Conservation (phyloP, 495 filamentous ascomycete genomes). For the Pseudevernia furfuracea region DNA sequence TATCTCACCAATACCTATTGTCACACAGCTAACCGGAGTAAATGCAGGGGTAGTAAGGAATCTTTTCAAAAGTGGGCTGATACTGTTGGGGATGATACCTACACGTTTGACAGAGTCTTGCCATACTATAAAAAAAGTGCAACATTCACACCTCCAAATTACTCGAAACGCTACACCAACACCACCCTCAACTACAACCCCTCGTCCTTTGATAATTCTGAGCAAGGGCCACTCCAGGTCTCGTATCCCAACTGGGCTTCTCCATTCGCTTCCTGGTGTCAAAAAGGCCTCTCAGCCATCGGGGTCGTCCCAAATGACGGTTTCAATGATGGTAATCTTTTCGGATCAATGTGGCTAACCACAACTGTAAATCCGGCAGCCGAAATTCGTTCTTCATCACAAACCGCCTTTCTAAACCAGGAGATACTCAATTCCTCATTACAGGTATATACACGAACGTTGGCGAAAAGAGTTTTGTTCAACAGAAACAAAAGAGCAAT, state of each 20-base stretch:
- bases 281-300: conserved; percentile 29
- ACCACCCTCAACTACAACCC: conserved; percentile 27
- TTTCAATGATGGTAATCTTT: conserved; percentile 33
- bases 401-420: conserved; percentile 30
- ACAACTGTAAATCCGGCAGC: conserved; percentile 26
- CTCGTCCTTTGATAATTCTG: conserved; percentile 22
- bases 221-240: conserved; percentile 32
- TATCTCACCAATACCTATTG: neutral
- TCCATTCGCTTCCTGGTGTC: conserved; percentile 33
- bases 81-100: conserved; percentile 46
- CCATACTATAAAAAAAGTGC: conserved; percentile 45
- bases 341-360: conserved; percentile 23
- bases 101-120: conserved; percentile 44
- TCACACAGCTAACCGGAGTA: neutral
- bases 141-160: conserved; percentile 27
- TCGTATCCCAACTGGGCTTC: conserved; percentile 31
- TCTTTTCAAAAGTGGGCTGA: conserved; percentile 51
- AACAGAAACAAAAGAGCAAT: conserved; percentile 8
- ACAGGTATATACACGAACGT: conserved; percentile 10
- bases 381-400: conserved; percentile 22
- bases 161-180: conserved; percentile 17
- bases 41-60: conserved; percentile 13
- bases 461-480: conserved; percentile 21
- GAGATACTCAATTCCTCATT: conserved; percentile 21
- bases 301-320: conserved; percentile 31